Base-by-base conservation (phyloP, 2,329 filamentous ascomycete genomes). In the Aulographum hederae region DNA sequence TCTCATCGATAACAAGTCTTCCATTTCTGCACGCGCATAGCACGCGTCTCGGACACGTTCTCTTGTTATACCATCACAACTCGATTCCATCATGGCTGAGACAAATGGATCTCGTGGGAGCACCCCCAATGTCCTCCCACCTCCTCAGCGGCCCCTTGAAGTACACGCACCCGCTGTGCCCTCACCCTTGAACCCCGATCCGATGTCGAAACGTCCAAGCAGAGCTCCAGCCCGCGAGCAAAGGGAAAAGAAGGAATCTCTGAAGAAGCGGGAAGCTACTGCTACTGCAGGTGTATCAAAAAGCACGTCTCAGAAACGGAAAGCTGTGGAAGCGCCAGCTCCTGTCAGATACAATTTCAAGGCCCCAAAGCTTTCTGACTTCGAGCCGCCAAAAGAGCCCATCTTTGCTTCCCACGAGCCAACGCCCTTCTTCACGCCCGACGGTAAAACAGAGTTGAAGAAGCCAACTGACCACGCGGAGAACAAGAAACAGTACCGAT, bases 401-500 rank as follows among this genome's bases (percentile, higher is more conserved):
- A 45, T 56, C 30, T 58, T 67, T 43, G 39, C 53, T 6, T 51
- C 56, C 6, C 57, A 60, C 42, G 61, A 65, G 39, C 60, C 60
- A 0, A 38, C 43, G 11, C 56, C 59, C 1, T 46, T 63, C 19
- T 43, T 46, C 32, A 55, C 55, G 26, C 57, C 54, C 12, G 51
- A 59, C 28, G 54, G 50, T 16, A 38, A 47, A 21, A 46, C 47
- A 1, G 55, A 64, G 41, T 46, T 63, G 32, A 56, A 53, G 46
- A 63, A 59, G 39, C 57, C 60, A 0, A 48, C 59, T 17, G 63
- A 67, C 36, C 56, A 63, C 35, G 67, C 73, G 5, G 71, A 69
- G 46, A 75, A 76, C 46, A 71, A 72, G 43, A 68, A 67, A 41
- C 68, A 76, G 34, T 95, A 86, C 50, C 78, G 82, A 37, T 95